These are phyloP conservation scores for Rubia tinctorum DNA, from an alignment of 305 asterid species.

Conservation along the genomic window DNA sequence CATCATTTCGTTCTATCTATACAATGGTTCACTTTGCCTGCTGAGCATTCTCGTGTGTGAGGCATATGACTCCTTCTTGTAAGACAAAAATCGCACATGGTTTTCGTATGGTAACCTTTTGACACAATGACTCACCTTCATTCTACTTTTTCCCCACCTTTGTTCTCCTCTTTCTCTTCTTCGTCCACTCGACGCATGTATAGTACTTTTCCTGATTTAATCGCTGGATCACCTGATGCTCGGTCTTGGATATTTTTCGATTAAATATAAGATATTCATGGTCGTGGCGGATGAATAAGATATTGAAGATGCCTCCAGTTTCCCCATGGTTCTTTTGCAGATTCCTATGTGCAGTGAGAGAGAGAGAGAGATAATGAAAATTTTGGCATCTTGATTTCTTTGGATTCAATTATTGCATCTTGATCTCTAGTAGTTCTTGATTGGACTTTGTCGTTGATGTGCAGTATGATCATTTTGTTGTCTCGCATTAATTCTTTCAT, in stretches of 20 bases:
- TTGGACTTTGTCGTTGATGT: no score
- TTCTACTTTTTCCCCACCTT: no score
- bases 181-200: slow-evolving; percentile 30
- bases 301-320: slow-evolving; percentile 55
- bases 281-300: slow-evolving; percentile 50
- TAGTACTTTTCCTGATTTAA: slow-evolving; percentile 79
- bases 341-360: slow-evolving; percentile 97
- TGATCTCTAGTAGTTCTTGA: background rate
- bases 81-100: no score
- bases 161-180: no score
- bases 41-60: no score
- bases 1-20: no score
- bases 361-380: slow-evolving; percentile 77
- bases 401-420: background rate
- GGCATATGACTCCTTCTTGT: no score
- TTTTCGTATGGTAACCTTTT: no score
- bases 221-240: slow-evolving; percentile 69
- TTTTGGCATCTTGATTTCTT: background rate
- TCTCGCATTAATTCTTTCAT: slow-evolving; percentile 3
- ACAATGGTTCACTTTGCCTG: no score
- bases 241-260: slow-evolving; percentile 87
- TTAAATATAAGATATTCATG: slow-evolving; percentile 59
- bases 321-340: slow-evolving; percentile 95
- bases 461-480: background rate
- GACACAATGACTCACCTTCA: no score